These are phyloP conservation scores for Fusarium torulosum DNA, from an alignment of 2,329 filamentous ascomycete genomes.

Conservation along the genomic window DNA sequence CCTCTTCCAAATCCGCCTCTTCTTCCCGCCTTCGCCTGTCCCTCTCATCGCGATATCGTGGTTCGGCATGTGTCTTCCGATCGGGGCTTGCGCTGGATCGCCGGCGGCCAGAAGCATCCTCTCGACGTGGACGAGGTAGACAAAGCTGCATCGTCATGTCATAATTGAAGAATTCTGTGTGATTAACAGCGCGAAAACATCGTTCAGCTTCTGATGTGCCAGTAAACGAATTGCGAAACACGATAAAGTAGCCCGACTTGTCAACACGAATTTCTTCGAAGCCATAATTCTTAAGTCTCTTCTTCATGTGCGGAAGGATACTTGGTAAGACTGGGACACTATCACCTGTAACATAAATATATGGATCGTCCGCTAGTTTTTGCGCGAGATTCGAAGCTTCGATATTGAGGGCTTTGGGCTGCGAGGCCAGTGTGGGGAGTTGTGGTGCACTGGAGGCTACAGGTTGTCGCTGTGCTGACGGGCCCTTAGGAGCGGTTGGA, in stretches of 20 bases:
- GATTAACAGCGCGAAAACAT: slow-evolving; percentile 83
- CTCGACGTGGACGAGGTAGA: slow-evolving; percentile 49
- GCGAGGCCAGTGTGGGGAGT: slow-evolving; percentile 50
- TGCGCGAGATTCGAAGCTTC: slow-evolving; percentile 75
- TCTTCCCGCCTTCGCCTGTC: slow-evolving; percentile 77
- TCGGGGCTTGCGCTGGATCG: slow-evolving; percentile 56
- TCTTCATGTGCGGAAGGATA: slow-evolving; percentile 90
- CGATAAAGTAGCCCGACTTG: slow-evolving; percentile 87
- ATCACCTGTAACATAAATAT: slow-evolving; percentile 88
- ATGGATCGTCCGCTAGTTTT: slow-evolving; percentile 82
- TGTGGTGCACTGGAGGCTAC: slow-evolving; percentile 47
- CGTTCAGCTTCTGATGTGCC: slow-evolving; percentile 85
- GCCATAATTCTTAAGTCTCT: slow-evolving; percentile 84
- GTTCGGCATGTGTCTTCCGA: slow-evolving; percentile 43
- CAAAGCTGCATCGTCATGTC: slow-evolving; percentile 88
- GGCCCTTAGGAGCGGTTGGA: slow-evolving; percentile 88
- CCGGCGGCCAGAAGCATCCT: slow-evolving; percentile 45
- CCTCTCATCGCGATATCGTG: slow-evolving; percentile 66
- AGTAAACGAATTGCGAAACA: slow-evolving; percentile 83
- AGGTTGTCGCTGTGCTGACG: slow-evolving; percentile 68
- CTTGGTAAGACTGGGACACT: slow-evolving; percentile 88
- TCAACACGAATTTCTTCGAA: slow-evolving; percentile 88
- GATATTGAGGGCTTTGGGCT: slow-evolving; percentile 59
- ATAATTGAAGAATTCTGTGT: slow-evolving; percentile 90
- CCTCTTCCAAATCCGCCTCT: slow-evolving; percentile 86